Percentiles rank a stretch among this genome's conserved stretches.
Evolutionary conservation across 1,284 basidiomycete species (phyloP).

Genomic region (Testicularia cyperi): DNA sequence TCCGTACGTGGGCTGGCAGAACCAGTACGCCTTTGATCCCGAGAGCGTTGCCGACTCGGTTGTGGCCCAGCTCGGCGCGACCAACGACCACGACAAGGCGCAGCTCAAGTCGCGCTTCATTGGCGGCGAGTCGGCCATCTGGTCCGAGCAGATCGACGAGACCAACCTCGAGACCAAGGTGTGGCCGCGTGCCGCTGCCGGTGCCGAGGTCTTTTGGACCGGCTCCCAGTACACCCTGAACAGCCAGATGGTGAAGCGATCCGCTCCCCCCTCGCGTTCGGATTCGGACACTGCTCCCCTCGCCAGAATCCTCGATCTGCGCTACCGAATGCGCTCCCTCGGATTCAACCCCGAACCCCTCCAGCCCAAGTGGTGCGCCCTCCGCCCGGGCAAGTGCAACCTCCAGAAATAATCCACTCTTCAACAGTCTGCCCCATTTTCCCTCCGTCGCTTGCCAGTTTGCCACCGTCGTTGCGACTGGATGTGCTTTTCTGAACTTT

Average conservation of each 20-base stretch:
- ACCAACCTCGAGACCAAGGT: conserved; percentile 72
- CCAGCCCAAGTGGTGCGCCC: conserved; percentile 79
- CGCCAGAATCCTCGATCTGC: conserved; percentile 75
- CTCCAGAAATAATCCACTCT: no score
- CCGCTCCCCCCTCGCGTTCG: conserved; percentile 62
- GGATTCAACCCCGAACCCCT: conserved; percentile 72
- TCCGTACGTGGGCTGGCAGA: conserved; percentile 20
- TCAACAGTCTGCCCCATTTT: no score
- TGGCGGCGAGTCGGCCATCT: conserved; percentile 73
- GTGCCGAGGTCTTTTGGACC: conserved; percentile 80
- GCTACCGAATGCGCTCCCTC: conserved; percentile 68
- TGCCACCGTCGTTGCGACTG: no score
- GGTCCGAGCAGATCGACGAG: conserved; percentile 75
- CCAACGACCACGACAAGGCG: neutral
- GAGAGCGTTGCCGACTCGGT: neutral
- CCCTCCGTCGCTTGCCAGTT: no score
- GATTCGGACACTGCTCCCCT: conserved; percentile 69
- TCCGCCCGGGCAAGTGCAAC: conserved; percentile 67
- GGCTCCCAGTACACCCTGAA: conserved; percentile 61
- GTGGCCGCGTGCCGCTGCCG: conserved; percentile 76
- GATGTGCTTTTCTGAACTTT: no score
- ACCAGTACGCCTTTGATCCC: conserved; percentile 75
- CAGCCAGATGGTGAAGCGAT: no score
- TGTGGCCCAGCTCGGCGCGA: neutral
- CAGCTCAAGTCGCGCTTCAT: conserved; percentile 64